Evolutionary conservation across 2,329 filamentous ascomycete species (phyloP), one percentile per base, ranked within the genome.

Genomic region (Alternaria conjuncta): DNA sequence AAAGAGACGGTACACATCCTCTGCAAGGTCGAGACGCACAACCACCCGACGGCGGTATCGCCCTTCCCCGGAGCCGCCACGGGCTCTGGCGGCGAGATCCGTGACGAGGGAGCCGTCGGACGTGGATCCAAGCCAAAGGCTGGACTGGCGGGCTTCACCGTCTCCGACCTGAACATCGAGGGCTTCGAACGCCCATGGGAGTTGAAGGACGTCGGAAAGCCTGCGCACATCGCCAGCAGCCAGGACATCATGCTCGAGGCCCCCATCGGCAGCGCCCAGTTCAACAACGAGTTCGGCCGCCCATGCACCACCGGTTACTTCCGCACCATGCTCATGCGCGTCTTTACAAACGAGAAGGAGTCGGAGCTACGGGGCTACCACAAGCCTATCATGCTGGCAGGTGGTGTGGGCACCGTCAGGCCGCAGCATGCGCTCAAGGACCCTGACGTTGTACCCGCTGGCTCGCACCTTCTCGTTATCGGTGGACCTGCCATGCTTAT

Each of bases 341-440:
- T 92, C 28, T 84, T 87, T 25, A 80, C 86, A n/a, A 86, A 84
- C 47, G 85, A 88, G 60, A 87, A 87, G 44, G 84, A 86, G 64
- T 86, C 85, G 20, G 93, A 97, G 70, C 87, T 93, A 75, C 88
- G 95, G 71, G 96, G 96, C 23, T 99, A 97, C 79, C 96, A 98
- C 82, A 99, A 99, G 84, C 96, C 96, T 10, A 97, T 97, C 79
- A 97, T 97, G 93, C 93, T 99, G 82, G 96, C 96, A 66, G 96
- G 96, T 76, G 96, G 96, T 77, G 89, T 98, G 36, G 96, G 96
- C 53, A 97, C 92, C 6, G 95, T 98, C 28, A 85, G 96, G 61
- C 95, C 96, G 13, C 90, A 95, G 73, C 92, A 97, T 76, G 95
- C 96, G 3, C 85, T 97, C 63, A 99, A 99, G 82, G 87, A 92